These are phyloP conservation scores for Zea luxurians DNA, from an alignment of 176 grass and related monocot species.

Conservation along the genomic window DNA sequence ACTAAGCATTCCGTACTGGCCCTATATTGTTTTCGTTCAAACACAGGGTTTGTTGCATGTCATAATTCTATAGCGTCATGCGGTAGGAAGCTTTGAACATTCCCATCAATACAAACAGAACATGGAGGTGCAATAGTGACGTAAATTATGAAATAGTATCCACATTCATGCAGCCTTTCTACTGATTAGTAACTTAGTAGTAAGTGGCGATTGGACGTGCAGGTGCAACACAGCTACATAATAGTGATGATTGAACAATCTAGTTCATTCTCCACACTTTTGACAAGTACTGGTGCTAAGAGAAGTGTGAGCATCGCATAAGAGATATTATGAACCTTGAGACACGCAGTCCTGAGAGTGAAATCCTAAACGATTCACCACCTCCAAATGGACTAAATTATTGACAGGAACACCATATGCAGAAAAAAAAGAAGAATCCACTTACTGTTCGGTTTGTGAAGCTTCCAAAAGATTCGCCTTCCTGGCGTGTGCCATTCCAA, in stretches of 20 bases:
- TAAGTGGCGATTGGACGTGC: neutral
- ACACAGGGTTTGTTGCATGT: neutral
- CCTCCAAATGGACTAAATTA: neutral
- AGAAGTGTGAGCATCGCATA: neutral
- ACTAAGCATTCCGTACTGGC: neutral
- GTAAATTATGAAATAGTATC: neutral
- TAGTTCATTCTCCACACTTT: neutral
- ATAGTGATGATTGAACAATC: neutral
- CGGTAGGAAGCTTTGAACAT: neutral
- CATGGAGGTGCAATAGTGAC: neutral
- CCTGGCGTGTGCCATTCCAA: constrained; percentile 62
- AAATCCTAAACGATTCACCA: neutral
- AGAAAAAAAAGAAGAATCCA: neutral
- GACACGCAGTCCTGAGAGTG: neutral
- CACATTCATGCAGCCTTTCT: neutral
- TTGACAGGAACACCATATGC: neutral
- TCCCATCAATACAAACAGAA: neutral
- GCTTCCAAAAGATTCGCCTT: constrained; percentile 90
- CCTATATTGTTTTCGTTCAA: neutral
- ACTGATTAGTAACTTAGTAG: neutral
- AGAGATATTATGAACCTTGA: neutral
- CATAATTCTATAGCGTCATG: neutral
- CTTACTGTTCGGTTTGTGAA: constrained; percentile 72
- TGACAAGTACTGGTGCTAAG: neutral
- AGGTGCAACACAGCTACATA: neutral